Conservation (phyloP, 441 rosid species). For the Populus tomentosa region DNA sequence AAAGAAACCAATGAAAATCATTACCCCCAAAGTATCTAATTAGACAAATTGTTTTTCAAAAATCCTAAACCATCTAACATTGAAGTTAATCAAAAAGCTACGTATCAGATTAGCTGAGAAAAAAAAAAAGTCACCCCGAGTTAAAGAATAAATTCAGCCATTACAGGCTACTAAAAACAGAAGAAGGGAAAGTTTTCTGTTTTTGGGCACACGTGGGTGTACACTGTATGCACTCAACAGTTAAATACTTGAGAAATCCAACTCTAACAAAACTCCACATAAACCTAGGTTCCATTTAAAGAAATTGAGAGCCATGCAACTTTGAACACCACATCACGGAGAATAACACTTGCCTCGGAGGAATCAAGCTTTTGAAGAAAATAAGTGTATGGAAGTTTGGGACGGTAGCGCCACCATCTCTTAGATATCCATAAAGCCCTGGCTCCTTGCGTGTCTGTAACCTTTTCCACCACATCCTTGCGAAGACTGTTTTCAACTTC, state of each 20-base stretch:
- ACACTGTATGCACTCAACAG: neutral
- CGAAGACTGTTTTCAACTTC: conserved; percentile 96
- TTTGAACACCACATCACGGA: neutral
- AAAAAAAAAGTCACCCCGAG: neutral
- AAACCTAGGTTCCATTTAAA: neutral
- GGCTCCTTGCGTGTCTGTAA: conserved; percentile 54
- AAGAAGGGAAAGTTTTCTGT: neutral
- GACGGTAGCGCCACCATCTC: conserved; percentile 99
- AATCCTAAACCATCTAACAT: neutral
- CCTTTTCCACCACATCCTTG: conserved; percentile 65
- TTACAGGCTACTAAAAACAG: neutral
- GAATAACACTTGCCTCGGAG: conserved; percentile 61
- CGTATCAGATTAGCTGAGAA: neutral
- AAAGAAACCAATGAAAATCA: neutral
- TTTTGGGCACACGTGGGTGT: neutral
- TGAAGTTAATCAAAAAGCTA: neutral
- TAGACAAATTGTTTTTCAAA: neutral
- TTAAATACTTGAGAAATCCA: neutral
- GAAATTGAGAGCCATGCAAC: neutral
- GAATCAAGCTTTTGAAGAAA: conserved; percentile 89
- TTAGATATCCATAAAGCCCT: conserved; percentile 95
- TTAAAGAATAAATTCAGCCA: neutral
- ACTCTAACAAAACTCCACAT: neutral
- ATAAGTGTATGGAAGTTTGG: conserved; percentile 87
- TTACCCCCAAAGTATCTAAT: neutral